These are phyloP conservation scores for Septoria petroselini DNA, from an alignment of 2,329 filamentous ascomycete species.

Conservation along the genomic window DNA sequence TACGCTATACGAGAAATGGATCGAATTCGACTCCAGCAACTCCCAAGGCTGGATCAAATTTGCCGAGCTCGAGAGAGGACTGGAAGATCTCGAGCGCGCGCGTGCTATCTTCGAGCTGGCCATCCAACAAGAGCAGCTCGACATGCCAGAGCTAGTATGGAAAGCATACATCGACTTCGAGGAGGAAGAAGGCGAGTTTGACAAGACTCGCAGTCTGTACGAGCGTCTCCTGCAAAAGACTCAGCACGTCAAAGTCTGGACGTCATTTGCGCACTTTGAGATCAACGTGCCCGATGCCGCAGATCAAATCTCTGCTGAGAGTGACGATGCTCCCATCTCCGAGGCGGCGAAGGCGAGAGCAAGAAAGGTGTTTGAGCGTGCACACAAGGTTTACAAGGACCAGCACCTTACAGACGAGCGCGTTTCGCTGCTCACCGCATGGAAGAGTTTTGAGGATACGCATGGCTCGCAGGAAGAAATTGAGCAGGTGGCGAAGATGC, in stretches of 20 bases:
- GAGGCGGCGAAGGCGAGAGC: constrained; percentile 81
- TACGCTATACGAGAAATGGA: constrained; percentile 87
- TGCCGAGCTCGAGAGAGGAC: constrained; percentile 83
- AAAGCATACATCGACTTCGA: constrained; percentile 99
- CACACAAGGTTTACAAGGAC: constrained; percentile 82
- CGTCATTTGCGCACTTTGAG: constrained; percentile 97
- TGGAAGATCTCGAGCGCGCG: constrained; percentile 85
- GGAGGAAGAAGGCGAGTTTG: constrained; percentile 81
- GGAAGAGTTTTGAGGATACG: constrained; percentile 85
- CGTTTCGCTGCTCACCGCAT: constrained; percentile 86
- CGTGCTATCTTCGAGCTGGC: constrained; percentile 91
- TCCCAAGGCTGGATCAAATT: constrained; percentile 95
- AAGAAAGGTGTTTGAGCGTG: constrained; percentile 78
- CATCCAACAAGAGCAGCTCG: constrained; percentile 74
- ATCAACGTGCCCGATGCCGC: constrained; percentile 80
- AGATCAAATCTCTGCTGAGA: constrained; percentile 46
- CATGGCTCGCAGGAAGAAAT: constrained; percentile 74
- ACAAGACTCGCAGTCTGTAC: constrained; percentile 75
- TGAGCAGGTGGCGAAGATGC: constrained; percentile 82
- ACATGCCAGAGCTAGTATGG: constrained; percentile 98
- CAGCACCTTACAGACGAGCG: constrained; percentile 89
- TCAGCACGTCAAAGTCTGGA: constrained; percentile 99
- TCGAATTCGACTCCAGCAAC: constrained; percentile 87
- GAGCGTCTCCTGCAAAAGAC: constrained; percentile 90
- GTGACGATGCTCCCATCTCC: constrained; percentile 62